Evolutionary conservation across 176 grass and related monocot species (phyloP), one percentile per base, ranked within the genome.

Genomic region (Aegilops bicornis): DNA sequence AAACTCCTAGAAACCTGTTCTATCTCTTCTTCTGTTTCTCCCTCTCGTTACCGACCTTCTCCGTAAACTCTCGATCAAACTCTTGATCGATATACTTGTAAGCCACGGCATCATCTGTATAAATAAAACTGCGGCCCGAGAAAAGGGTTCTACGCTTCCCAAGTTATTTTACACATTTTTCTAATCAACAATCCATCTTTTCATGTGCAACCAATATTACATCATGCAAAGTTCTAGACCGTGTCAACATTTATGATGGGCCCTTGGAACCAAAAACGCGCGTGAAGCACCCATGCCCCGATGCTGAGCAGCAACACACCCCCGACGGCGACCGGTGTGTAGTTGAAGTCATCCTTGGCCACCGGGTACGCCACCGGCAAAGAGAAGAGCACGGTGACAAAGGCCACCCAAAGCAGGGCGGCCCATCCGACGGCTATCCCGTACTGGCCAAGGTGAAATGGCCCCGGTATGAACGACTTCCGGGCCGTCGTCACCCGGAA

Each of bases 341-440:
- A 98, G 73, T 95, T 98, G 74, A 95, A 89, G 20, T 67, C 94
- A 24, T 87, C 80, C 81, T 84, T 37, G 0, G 67, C 82, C 0
- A 97, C 73, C 2, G 88, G 95, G 78, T 94, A 97, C 2, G 90
- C 88, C 27, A 97, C 95, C 1, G 95, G 95, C 39, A 97, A 78
- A 8, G 90, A 97, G 75, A 97, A 97, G 12, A 97, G 80, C 8
- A 97, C 90, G 0, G 95, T 97, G 60, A 94, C 76, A 0, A 48
- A 54, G 0, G 73, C 95, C 20, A 94, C 95, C 92, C 95, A 97
- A 1, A 83, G 12, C 4, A 97, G 86, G 7, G 35, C 0, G 1
- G 81, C 0, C 4, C 95, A 31, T 31, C 33, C 33, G 6, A 35
- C 33, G 10, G 36, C 0, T 1, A 83, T 0, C 4, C 95, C 65